Base-by-base conservation (phyloP, 1,139 yeast species). In the Saccharomyces hybrid region DNA sequence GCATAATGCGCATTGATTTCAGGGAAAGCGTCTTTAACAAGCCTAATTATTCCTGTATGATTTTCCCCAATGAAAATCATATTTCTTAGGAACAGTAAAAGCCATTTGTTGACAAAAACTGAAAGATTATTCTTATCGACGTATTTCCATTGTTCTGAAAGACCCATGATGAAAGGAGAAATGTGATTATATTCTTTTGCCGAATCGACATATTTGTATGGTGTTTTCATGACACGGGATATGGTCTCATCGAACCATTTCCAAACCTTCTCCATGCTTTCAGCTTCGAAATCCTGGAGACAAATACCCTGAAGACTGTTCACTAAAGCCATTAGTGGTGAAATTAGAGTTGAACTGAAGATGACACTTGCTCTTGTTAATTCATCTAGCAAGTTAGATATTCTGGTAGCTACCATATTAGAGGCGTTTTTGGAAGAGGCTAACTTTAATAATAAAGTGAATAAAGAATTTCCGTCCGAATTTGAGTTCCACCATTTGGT, bases 171-270 rank as follows among this genome's bases (percentile, higher is more conserved):
- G 56, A 89, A 82, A 0, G 95, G 86, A 63, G 96, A 87, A 14
- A 84, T 65, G 16, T 68, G 59, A 5, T 70, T 73, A 13, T 70
- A 67, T 2, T 67, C 62, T 52, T 79, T 80, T 1, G 88, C 76
- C 56, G 75, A 65, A 65, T 91, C 98, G 53, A 88, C 78, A 62
- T 89, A 91, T 66, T 87, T 89, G 71, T 86, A 93, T 0, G 97
- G 97, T 1, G 88, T 73, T 57, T 82, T 78, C 53, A 86, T 77
- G 57, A 84, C 77, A 60, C 97, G 78, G 1, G 89, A 75, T 28
- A 88, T 77, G 0, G 87, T 75, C 66, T 90, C 95, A 66, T 90
- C 96, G 14, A 91, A 61, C 44, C 88, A 69, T 14, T 73, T 73
- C 85, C 89, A 86, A 11, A 83, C 62, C 47, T 70, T 65, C 2